Evolutionary conservation across 108 stramenopile species (phyloP).

Genomic region (Nitzschia putrida): DNA sequence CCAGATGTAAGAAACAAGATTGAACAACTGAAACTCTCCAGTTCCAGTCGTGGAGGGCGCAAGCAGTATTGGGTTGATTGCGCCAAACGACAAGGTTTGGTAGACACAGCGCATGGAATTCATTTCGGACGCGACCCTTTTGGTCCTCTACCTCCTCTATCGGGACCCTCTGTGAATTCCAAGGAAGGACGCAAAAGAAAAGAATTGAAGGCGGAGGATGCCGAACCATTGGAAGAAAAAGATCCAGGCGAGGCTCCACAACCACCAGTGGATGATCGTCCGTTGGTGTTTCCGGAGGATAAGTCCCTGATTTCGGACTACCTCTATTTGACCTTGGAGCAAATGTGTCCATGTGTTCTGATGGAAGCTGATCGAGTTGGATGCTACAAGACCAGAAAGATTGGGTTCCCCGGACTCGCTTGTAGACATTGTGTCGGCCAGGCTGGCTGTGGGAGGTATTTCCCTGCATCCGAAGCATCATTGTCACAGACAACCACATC

Average conservation of each 20-base stretch:
- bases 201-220: slow-evolving; percentile 34
- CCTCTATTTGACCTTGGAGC: slow-evolving; percentile 78
- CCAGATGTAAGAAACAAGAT: slow-evolving; percentile 62
- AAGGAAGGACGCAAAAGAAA: slow-evolving; percentile 51
- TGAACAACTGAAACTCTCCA: slow-evolving; percentile 60
- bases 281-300: slow-evolving; percentile 69
- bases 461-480: slow-evolving; percentile 83
- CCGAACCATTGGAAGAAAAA: slow-evolving; percentile 23
- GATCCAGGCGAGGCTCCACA: slow-evolving; percentile 26
- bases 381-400: slow-evolving; percentile 72
- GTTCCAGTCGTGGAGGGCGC: slow-evolving; percentile 77
- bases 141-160: slow-evolving; percentile 66
- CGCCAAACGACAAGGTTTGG: slow-evolving; percentile 76
- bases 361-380: slow-evolving; percentile 73
- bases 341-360: slow-evolving; percentile 78
- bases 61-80: slow-evolving; percentile 91
- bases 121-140: slow-evolving; percentile 79
- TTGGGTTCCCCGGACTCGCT: slow-evolving; percentile 86
- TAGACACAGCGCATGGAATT: slow-evolving; percentile 79
- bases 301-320: slow-evolving; percentile 72
- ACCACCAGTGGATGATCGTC: slow-evolving; percentile 55
- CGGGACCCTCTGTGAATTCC: slow-evolving; percentile 50
- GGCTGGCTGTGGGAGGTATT: slow-evolving; percentile 86
- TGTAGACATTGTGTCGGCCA: slow-evolving; percentile 85
- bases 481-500: slow-evolving; percentile 88